phyloP scores from a whole-genome alignment of 2,329 filamentous ascomycete genomes.

The Colletotrichum chrysophilum region DNA sequence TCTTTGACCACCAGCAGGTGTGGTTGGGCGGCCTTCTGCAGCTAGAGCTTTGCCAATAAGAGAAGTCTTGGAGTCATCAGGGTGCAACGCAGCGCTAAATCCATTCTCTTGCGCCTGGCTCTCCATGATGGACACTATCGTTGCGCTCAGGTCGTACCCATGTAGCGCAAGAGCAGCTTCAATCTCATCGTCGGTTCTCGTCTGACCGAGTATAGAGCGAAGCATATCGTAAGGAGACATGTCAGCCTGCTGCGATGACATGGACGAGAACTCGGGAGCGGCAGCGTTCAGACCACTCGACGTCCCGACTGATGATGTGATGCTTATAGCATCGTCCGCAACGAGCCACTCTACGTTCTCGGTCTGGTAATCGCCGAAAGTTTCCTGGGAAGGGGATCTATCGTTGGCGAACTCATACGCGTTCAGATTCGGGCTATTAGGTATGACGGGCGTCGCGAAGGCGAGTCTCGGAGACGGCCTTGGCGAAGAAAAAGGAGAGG shows the following conservation, averaged over 20 bases:
- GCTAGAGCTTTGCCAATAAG: constrained; percentile 91
- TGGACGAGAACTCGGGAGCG: constrained; percentile 76
- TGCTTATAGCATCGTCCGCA: constrained; percentile 82
- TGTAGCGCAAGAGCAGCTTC: constrained; percentile 88
- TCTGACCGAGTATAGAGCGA: constrained; percentile 89
- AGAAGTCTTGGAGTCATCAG: constrained; percentile 67
- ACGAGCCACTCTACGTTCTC: constrained; percentile 98
- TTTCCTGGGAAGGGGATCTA: constrained; percentile 79
- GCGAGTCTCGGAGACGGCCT: constrained; percentile 90
- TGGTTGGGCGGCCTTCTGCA: constrained; percentile 75
- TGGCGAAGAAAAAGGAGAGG: constrained; percentile 92
- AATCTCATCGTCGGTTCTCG: constrained; percentile 91
- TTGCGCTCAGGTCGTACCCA: constrained; percentile 91
- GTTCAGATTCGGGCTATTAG: constrained; percentile 91
- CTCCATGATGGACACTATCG: constrained; percentile 88
- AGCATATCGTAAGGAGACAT: constrained; percentile 99
- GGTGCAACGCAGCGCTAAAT: constrained; percentile 29
- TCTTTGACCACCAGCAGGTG: constrained; percentile 73
- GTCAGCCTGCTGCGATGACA: constrained; percentile 72
- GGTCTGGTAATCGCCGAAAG: constrained; percentile 88
- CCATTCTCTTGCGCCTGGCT: constrained; percentile 56
- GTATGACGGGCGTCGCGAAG: constrained; percentile 87
- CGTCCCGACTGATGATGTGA: constrained; percentile 74
- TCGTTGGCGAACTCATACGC: constrained; percentile 94
- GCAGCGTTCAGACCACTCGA: constrained; percentile 78